Evolutionary conservation across 768 basidiomycete species (phyloP).

Genomic region (Trametopsis cervina): DNA sequence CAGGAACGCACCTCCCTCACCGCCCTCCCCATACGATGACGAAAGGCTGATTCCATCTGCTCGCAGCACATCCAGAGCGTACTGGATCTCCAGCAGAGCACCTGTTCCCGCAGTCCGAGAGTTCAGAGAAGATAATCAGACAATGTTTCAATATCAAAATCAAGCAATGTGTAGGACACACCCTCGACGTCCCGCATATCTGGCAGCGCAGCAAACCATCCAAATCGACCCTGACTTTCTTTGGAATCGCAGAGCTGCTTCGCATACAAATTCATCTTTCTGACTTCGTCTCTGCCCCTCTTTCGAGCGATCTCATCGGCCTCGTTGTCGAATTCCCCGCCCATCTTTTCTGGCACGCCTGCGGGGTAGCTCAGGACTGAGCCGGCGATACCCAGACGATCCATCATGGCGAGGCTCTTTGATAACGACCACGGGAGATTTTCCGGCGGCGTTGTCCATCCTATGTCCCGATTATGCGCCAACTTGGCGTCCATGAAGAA

Average conservation of each 20-base stretch:
- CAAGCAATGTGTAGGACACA: constrained; percentile 22
- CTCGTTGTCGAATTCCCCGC: background rate
- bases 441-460: constrained; percentile 57
- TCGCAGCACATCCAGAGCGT: constrained; percentile 50
- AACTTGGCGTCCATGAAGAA: constrained; percentile 36
- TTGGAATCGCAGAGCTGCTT: constrained; percentile 41
- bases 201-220: constrained; percentile 64
- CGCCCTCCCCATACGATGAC: constrained; percentile 58
- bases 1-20: constrained; percentile 39
- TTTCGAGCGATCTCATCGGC: background rate
- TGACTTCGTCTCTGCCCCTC: constrained; percentile 22
- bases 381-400: constrained; percentile 45
- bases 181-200: constrained; percentile 58
- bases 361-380: constrained; percentile 67
- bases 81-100: constrained; percentile 50
- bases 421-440: constrained; percentile 62
- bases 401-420: constrained; percentile 57
- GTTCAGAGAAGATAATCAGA: background rate
- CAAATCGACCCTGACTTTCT: constrained; percentile 43
- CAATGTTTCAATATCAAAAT: too few relatives aligned
- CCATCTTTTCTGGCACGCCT: constrained; percentile 28
- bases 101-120: constrained; percentile 33
- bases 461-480: constrained; percentile 37
- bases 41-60: constrained; percentile 62
- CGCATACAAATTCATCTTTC: constrained; percentile 41